Conservation (phyloP, 2,329 filamentous ascomycete species). For the Colletotrichum karsti region DNA sequence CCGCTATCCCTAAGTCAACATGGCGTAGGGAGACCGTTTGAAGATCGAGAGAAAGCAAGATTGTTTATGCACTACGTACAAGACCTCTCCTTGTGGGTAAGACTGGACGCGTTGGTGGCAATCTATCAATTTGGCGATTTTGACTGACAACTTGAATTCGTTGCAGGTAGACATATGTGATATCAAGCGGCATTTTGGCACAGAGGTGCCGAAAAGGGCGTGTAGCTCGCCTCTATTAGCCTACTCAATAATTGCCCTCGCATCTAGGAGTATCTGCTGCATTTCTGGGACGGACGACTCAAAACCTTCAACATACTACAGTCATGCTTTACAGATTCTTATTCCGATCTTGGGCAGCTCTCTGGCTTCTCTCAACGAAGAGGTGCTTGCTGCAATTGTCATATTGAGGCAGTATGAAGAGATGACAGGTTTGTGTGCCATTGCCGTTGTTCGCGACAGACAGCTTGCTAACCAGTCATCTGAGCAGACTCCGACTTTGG, state of each 20-base stretch:
- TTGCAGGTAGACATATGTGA: conserved; percentile 51
- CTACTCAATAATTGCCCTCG: conserved; percentile 37
- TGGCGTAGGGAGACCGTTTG: conserved; percentile 8
- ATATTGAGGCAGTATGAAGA: conserved; percentile 49
- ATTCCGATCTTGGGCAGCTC: conserved; percentile 45
- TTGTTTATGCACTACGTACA: conserved; percentile 21
- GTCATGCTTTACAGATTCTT: conserved; percentile 47
- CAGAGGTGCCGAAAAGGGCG: conserved; percentile 49
- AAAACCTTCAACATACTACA: conserved; percentile 49
- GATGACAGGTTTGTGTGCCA: conserved; percentile 41
- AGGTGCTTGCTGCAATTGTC: conserved; percentile 47
- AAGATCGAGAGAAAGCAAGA: conserved; percentile 4
- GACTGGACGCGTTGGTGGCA: not conserved
- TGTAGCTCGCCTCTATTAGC: conserved; percentile 46
- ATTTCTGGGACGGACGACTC: conserved; percentile 33
- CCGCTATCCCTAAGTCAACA: not conserved
- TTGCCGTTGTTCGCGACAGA: accelerated
- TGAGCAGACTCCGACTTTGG: conserved; percentile 35
- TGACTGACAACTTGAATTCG: not conserved
- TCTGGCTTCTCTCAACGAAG: conserved; percentile 43
- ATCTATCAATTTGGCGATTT: not conserved
- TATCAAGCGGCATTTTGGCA: conserved; percentile 47
- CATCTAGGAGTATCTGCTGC: conserved; percentile 33
- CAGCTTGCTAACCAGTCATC: not conserved
- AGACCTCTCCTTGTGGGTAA: conserved; percentile 9